phyloP scores from a whole-genome alignment of 768 basidiomycete species.

The Tulasnella sp. region DNA sequence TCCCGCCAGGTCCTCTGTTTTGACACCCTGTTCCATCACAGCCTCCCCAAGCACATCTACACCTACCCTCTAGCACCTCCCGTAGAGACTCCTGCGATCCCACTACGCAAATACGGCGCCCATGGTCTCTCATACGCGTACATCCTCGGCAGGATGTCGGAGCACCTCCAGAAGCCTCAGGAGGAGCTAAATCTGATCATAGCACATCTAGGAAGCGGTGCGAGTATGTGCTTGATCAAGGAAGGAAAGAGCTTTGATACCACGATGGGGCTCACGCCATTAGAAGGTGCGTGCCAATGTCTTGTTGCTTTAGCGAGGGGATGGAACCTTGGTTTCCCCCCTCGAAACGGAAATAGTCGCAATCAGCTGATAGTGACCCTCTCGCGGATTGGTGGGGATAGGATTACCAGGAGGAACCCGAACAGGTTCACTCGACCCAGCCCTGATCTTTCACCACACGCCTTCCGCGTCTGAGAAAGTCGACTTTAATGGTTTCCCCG shows the following conservation, averaged over 20 bases:
- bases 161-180: conserved; percentile 48
- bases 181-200: conserved; percentile 63
- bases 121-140: conserved; percentile 60
- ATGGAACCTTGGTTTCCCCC: not conserved
- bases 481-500: conserved; percentile 43
- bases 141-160: conserved; percentile 57
- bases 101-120: conserved; percentile 84
- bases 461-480: conserved; percentile 59
- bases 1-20: conserved; percentile 77
- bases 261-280: conserved; percentile 85
- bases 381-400: not conserved
- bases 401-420: conserved; percentile 82
- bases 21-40: conserved; percentile 77
- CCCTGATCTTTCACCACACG: conserved; percentile 79
- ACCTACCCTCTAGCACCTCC: conserved; percentile 58
- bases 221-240: conserved; percentile 69
- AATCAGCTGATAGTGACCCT: not conserved
- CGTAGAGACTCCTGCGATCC: conserved; percentile 42
- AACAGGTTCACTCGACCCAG: conserved; percentile 74
- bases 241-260: conserved; percentile 73
- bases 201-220: conserved; percentile 86
- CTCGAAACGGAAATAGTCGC: not conserved
- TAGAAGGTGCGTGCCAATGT: conserved; percentile 42
- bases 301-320: not conserved
- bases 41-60: conserved; percentile 66